A percentile compares a stretch with the other conserved stretches of the same genome.
Evolutionary conservation across 305 asterid species (phyloP).

Genomic region (Fraxinus sp.): DNA sequence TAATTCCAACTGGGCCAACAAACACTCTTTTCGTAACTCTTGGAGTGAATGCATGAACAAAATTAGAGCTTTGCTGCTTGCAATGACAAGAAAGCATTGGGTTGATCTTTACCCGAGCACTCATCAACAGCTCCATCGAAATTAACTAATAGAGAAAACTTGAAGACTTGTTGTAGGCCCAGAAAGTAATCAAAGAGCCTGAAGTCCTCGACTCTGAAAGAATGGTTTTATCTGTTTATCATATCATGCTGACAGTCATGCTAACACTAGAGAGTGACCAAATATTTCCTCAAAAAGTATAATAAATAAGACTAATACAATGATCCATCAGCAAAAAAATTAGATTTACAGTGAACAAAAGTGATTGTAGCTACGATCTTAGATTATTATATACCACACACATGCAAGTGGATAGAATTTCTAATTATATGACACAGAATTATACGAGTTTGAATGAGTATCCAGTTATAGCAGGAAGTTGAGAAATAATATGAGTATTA

Average conservation of each 20-base stretch:
- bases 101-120: slow-evolving; percentile 35
- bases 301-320: neutral
- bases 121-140: slow-evolving; percentile 43
- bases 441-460: neutral
- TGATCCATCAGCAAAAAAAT: neutral
- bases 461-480: neutral
- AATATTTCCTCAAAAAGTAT: neutral
- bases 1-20: slow-evolving; percentile 25
- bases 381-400: neutral
- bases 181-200: neutral
- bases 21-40: slow-evolving; percentile 32
- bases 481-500: neutral
- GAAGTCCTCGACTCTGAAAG: neutral
- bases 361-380: neutral
- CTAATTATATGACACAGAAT: neutral
- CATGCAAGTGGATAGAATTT: neutral
- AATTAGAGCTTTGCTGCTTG: slow-evolving; percentile 26
- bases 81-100: slow-evolving; percentile 26
- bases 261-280: neutral
- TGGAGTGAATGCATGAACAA: slow-evolving; percentile 35
- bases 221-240: neutral
- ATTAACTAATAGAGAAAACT: neutral
- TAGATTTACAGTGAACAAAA: neutral
- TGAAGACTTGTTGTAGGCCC: neutral
- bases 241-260: neutral